phyloP scores from a whole-genome alignment of 306 rosid species.

The Cucumis hystrix region DNA sequence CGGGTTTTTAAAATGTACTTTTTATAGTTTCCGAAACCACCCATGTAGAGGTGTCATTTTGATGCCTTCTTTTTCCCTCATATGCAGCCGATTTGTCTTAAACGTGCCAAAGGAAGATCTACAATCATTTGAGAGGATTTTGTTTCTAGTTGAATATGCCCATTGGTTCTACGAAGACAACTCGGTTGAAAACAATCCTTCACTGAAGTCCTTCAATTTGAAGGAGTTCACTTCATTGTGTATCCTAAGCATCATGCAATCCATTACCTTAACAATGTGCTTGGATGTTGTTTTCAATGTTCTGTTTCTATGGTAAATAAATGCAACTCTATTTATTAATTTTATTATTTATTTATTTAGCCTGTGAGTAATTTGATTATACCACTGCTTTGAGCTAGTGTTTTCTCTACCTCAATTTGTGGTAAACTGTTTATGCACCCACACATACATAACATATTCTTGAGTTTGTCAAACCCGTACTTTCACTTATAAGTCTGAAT shows the following conservation, averaged over 20 bases:
- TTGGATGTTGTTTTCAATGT: not conserved
- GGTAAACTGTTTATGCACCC: not conserved
- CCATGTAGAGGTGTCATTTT: not conserved
- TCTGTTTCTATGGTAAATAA: not conserved
- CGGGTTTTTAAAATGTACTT: too few relatives aligned
- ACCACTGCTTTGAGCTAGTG: not conserved
- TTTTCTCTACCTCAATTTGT: not conserved
- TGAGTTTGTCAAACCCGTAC: not conserved
- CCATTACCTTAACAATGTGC: not conserved
- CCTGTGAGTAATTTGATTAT: not conserved
- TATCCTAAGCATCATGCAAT: constrained; percentile 37
- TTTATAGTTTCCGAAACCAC: not conserved
- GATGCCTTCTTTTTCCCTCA: not conserved
- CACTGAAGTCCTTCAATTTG: constrained; percentile 78
- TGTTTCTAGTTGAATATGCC: constrained; percentile 94
- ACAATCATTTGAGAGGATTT: constrained; percentile 89
- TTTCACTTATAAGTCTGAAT: not conserved
- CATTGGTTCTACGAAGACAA: constrained; percentile 99
- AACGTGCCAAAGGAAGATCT: constrained; percentile 96
- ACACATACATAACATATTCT: not conserved
- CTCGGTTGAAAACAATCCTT: constrained; percentile 89
- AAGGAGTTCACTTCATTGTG: constrained; percentile 90
- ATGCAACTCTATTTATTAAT: too few relatives aligned
- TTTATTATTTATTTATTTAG: too few relatives aligned
- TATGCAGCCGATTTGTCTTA: constrained; percentile 87